Evolutionary conservation across 305 asterid genomes (phyloP), one percentile per base, ranked within the genome.

Genomic region (Rubia tinctorum): DNA sequence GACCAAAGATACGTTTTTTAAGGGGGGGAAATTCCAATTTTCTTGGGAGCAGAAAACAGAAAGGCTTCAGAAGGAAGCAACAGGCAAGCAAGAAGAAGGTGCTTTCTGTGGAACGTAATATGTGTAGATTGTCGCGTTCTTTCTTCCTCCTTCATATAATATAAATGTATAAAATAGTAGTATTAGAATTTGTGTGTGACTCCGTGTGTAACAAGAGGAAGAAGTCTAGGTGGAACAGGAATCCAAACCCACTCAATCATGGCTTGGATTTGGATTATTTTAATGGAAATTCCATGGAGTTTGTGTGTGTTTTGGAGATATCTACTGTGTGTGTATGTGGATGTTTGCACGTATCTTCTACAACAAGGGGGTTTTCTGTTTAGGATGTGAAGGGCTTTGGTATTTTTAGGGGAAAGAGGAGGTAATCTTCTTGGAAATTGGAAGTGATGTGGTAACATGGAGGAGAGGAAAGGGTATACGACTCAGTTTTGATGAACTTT

Each of bases 51-150:
- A 55, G 71, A 66, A 49, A 71, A 43, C 59, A 53, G 59, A 53
- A 53, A 53, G 59, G 53, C 75, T 80, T 72, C 77, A 18, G 60
- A 71, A 51, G 68, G 73, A 76, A 80, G 83, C 39, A 78, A 73
- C 78, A 44, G 45, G 25, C 56, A 30, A 55, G 69, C 61, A 61
- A 12, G 78, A 13, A 30, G 76, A 68, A 68, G 79, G 59, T 40
- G 68, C 70, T 44, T 67, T 55, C 45, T 44, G 47, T 27, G 25
- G 39, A 62, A 64, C 30, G 45, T 64, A 15, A 3, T 44, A 25
- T 68, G n/a, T 25, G 18, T 23, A 23, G 6, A 2, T 68, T 68
- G 15, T 47, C 37, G 39, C 47, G 11, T 58, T 47, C 61, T 7
- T 17, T 44, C 34, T n/a, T 27, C 37, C 20, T 34, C 66, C 18